These are phyloP conservation scores for Tritrichomonas musculus DNA, from an alignment of 208 protist species.

Conservation along the genomic window DNA sequence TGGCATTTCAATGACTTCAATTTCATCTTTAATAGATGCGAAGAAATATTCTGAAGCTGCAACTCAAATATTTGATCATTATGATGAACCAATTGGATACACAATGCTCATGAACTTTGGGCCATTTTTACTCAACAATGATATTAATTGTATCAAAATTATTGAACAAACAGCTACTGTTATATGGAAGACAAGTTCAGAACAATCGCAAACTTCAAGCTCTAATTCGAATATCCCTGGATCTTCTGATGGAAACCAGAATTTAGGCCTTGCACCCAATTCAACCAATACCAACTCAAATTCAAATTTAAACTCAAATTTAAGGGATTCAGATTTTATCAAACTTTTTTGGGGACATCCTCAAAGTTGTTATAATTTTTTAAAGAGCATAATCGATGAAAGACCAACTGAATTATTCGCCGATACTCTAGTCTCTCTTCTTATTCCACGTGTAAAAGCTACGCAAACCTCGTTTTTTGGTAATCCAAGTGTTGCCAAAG, in stretches of 20 bases:
- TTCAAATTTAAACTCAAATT: no score
- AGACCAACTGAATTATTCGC: neutral
- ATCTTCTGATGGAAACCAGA: no score
- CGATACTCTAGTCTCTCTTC: neutral
- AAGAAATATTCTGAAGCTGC: neutral
- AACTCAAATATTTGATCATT: neutral
- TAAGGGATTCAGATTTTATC: neutral
- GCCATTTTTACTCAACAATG: neutral
- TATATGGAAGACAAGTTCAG: neutral
- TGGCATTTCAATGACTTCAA: neutral
- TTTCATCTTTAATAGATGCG: neutral
- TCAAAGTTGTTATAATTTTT: neutral
- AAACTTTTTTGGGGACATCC: neutral
- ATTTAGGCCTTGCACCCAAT: no score
- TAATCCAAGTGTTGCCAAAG: neutral
- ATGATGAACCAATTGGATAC: neutral
- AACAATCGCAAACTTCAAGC: no score
- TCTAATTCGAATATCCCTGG: no score
- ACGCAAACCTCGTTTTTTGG: neutral
- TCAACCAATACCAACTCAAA: no score
- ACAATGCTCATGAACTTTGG: neutral
- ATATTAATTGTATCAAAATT: neutral
- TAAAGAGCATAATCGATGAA: neutral
- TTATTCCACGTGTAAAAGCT: neutral
- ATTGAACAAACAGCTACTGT: neutral